phyloP scores from a whole-genome alignment of 805 yeast species.

The Brettanomyces naardenensis region DNA sequence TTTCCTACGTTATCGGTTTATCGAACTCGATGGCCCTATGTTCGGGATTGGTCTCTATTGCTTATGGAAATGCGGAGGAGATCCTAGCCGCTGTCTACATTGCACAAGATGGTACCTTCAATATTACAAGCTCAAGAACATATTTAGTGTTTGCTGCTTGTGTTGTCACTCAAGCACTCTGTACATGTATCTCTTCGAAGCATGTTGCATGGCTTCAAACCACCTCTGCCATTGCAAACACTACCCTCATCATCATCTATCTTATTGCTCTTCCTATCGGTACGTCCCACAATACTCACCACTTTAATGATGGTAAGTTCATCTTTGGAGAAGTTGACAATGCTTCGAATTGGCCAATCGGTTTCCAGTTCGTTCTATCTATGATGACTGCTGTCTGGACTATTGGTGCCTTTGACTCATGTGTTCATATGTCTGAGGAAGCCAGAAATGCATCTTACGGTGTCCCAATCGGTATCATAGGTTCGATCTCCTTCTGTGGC shows the following conservation, averaged over 20 bases:
- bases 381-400: conserved; percentile 69
- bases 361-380: conserved; percentile 42
- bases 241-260: conserved; percentile 43
- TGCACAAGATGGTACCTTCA: conserved; percentile 45
- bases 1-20: conserved; percentile 59
- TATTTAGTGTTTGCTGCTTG: conserved; percentile 66
- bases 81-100: conserved; percentile 49
- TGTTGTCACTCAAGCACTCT: conserved; percentile 39
- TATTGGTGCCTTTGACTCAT: conserved; percentile 65
- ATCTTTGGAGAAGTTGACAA: conserved; percentile 50
- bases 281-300: conserved; percentile 26
- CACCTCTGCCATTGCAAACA: conserved; percentile 47
- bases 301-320: conserved; percentile 40
- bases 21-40: conserved; percentile 60
- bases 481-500: conserved; percentile 52
- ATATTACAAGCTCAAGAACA: conserved; percentile 41
- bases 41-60: conserved; percentile 60
- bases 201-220: conserved; percentile 53
- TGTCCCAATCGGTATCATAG: conserved; percentile 58
- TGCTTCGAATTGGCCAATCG: conserved; percentile 47
- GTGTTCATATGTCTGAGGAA: conserved; percentile 69
- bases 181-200: conserved; percentile 51
- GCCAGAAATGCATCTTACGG: conserved; percentile 54
- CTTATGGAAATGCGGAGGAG: conserved; percentile 60
- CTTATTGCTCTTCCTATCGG: conserved; percentile 63